Percentiles rank a stretch among this genome's conserved stretches.
phyloP scores from a whole-genome alignment of 805 yeast species.

The Sungouiella thailandica region DNA sequence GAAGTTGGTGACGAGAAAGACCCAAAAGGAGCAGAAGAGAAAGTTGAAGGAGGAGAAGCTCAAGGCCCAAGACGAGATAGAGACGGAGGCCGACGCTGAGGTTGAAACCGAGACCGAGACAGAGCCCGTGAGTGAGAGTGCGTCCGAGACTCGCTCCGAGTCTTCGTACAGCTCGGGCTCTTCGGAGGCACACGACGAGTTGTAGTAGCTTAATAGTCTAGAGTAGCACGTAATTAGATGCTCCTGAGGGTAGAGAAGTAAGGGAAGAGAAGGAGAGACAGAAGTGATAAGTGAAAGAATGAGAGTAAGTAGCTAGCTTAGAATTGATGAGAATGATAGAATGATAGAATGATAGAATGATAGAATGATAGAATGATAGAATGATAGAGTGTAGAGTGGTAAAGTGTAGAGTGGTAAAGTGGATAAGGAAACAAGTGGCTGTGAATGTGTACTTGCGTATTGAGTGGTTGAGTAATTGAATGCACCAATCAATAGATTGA shows the following conservation, averaged over 20 bases:
- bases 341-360: no score
- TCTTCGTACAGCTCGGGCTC: neutral
- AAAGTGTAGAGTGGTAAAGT: no score
- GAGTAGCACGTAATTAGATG: neutral
- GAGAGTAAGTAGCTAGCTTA: no score
- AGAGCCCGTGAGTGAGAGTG: neutral
- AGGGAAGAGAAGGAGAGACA: conserved; percentile 1
- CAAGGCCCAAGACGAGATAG: conserved; percentile 16
- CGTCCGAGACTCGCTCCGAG: conserved; percentile 2
- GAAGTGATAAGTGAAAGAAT: no score
- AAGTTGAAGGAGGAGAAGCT: conserved; percentile 25
- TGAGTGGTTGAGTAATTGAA: no score
- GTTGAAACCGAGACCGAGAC: conserved; percentile 1
- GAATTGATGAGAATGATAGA: no score
- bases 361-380: no score
- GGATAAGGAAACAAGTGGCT: no score
- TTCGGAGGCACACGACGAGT: conserved; percentile 1
- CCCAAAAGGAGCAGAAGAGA: conserved; percentile 28
- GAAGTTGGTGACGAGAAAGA: conserved; percentile 26
- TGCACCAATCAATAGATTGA: no score
- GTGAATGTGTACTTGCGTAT: no score
- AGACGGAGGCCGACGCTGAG: conserved; percentile 3
- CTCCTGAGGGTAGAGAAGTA: conserved; percentile 5
- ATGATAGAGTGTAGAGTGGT: no score
- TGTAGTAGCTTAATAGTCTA: no score